These are phyloP conservation scores for Pascua guehoae DNA, from an alignment of 1,284 basidiomycete species.

Conservation along the genomic window DNA sequence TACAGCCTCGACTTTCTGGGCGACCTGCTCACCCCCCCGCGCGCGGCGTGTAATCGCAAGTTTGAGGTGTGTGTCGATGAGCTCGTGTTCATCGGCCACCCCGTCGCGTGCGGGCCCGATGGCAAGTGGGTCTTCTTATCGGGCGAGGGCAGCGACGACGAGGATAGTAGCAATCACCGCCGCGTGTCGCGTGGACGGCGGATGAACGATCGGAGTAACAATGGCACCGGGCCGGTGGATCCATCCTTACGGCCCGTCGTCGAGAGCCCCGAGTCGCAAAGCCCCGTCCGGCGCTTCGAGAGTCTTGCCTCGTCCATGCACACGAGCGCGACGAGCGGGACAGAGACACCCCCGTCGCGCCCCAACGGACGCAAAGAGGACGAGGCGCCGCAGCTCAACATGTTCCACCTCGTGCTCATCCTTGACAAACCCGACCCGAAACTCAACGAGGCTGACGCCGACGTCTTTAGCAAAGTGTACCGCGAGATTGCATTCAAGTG, in stretches of 20 bases:
- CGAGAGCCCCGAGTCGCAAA: too few species aligned
- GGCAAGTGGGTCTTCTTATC: constrained; percentile 58
- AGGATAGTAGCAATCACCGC: constrained; percentile 9
- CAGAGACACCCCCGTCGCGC: background rate
- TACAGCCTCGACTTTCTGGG: constrained; percentile 79
- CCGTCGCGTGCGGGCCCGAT: constrained; percentile 74
- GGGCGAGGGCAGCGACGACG: constrained; percentile 21
- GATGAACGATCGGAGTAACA: constrained; percentile 6
- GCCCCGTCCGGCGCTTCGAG: too few species aligned
- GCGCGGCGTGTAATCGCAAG: constrained; percentile 82
- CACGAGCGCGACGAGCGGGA: background rate
- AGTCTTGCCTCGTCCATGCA: too few species aligned
- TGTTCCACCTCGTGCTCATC: constrained; percentile 83
- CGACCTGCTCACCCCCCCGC: constrained; percentile 72
- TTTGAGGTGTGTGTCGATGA: constrained; percentile 91
- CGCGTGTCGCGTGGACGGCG: constrained; percentile 9
- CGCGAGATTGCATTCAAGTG: constrained; percentile 80
- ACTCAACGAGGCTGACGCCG: constrained; percentile 58
- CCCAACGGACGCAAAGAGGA: constrained; percentile 10
- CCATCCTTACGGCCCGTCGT: too few species aligned
- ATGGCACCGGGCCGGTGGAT: background rate
- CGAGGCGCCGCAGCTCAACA: constrained; percentile 59
- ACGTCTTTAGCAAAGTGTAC: constrained; percentile 64
- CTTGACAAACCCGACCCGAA: constrained; percentile 80
- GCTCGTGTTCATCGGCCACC: constrained; percentile 92